phyloP scores from a whole-genome alignment of 176 grass and related monocot genomes.

The Thinopyrum elongatum region DNA sequence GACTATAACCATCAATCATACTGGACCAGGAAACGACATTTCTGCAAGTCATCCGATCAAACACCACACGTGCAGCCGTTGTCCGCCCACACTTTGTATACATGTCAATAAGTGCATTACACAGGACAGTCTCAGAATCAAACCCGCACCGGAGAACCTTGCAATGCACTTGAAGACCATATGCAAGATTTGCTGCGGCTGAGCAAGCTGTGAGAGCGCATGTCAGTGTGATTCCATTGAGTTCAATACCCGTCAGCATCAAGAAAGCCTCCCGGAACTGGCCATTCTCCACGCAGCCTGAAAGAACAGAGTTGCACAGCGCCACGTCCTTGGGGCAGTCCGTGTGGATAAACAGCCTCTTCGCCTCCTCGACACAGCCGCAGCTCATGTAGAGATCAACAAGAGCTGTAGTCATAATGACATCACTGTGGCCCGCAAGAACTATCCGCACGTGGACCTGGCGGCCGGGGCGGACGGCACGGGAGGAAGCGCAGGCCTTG shows the following conservation, averaged over 20 bases:
- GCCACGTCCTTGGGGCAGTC: slow-evolving; percentile 37
- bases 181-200: slow-evolving; percentile 13
- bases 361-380: slow-evolving; percentile 44
- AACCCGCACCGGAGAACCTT: slow-evolving; percentile 37
- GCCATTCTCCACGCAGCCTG: slow-evolving; percentile 49
- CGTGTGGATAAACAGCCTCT: slow-evolving; percentile 26
- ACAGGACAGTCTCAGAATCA: slow-evolving; percentile 50
- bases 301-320: slow-evolving; percentile 46
- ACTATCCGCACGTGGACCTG: slow-evolving; percentile 53
- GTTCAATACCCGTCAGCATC: slow-evolving; percentile 22
- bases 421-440: slow-evolving; percentile 6
- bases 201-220: slow-evolving; percentile 56
- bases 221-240: slow-evolving; percentile 40
- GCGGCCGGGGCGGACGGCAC: slow-evolving; percentile 29
- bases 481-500: slow-evolving; percentile 47
- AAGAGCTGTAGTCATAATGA: slow-evolving; percentile 42
- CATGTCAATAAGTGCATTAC: slow-evolving; percentile 68
- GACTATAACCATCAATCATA: slow-evolving; percentile 52
- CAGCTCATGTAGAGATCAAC: slow-evolving; percentile 65
- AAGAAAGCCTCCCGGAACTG: slow-evolving; percentile 43
- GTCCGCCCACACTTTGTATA: slow-evolving; percentile 63
- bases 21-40: slow-evolving; percentile 69
- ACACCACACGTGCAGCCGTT: slow-evolving; percentile 9
- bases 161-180: slow-evolving; percentile 56
- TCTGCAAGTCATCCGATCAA: slow-evolving; percentile 41